Conservation (phyloP, 768 basidiomycete genomes). For the Lactarius sanguifluus region DNA sequence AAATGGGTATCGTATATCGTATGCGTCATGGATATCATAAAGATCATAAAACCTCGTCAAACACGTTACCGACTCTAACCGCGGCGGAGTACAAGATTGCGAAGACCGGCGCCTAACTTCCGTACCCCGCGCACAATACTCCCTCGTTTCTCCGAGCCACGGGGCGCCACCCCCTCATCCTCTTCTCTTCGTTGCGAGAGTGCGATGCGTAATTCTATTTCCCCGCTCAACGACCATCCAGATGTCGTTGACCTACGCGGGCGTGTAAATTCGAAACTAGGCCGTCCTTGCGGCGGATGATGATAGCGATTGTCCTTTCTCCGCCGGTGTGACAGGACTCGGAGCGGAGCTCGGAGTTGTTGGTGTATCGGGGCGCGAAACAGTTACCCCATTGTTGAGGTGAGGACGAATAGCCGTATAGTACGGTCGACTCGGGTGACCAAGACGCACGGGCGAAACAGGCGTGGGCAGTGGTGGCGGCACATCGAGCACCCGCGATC, state of each 20-base stretch:
- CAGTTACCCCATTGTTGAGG: background rate
- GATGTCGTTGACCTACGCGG: conserved; percentile 23
- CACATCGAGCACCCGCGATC: conserved; percentile 10
- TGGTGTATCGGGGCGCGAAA: conserved; percentile 12
- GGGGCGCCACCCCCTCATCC: conserved; percentile 3
- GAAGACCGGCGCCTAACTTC: conserved; percentile 19
- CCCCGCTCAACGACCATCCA: conserved; percentile 29
- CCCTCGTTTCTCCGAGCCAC: conserved; percentile 12
- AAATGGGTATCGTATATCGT: conserved; percentile 12
- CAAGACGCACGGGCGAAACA: conserved; percentile 17
- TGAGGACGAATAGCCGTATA: conserved; percentile 29
- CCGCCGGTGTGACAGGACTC: conserved; percentile 1
- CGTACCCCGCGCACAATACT: conserved; percentile 22
- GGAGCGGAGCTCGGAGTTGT: conserved; percentile 5
- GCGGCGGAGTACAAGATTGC: conserved; percentile 21
- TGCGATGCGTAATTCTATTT: conserved; percentile 28
- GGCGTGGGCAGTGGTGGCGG: conserved; percentile 5
- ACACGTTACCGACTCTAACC: conserved; percentile 2
- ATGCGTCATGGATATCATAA: conserved; percentile 4
- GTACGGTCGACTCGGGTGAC: conserved; percentile 29
- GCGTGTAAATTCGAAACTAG: conserved; percentile 24
- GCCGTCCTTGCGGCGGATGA: conserved; percentile 19
- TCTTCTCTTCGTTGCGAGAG: conserved; percentile 26
- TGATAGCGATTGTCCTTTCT: conserved; percentile 1
- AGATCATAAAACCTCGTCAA: background rate